Percentiles rank a stretch among this genome's conserved stretches.
Conservation (phyloP, 371 early-diverging fungal genomes). For the Mucor lusitanicus region DNA sequence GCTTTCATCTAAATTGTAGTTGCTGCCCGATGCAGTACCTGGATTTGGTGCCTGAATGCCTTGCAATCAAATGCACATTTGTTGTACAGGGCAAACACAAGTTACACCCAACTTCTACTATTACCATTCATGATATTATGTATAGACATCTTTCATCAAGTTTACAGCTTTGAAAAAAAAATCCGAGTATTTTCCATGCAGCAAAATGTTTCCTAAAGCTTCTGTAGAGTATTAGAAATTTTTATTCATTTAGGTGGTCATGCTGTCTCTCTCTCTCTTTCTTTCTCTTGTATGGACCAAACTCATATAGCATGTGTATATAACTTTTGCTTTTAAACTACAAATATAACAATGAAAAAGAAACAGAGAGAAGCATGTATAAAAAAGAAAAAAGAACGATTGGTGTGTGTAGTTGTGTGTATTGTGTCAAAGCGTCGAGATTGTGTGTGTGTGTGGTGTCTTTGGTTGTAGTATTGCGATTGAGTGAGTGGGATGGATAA, state of each 20-base stretch:
- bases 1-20: not conserved
- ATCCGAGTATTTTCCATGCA: not conserved
- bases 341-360: conserved; percentile 8
- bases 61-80: no score
- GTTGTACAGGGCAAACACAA: no score
- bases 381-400: not conserved
- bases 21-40: not conserved
- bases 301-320: not conserved
- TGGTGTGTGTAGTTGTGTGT: not conserved
- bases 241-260: not conserved
- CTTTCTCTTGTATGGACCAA: not conserved
- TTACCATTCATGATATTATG: no score
- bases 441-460: not conserved
- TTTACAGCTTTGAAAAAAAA: no score
- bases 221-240: not conserved
- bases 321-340: conserved; percentile 12
- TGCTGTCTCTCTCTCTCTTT: not conserved
- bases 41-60: not conserved
- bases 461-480: not conserved
- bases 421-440: not conserved
- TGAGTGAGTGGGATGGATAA: not conserved
- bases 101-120: no score
- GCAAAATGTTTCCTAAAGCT: not conserved
- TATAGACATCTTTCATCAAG: no score
- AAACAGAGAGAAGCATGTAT: not conserved